Evolutionary conservation across 2,329 filamentous ascomycete genomes (phyloP), one percentile per base, ranked within the genome.

Genomic region (Hawksworthiomyces lignivorus): DNA sequence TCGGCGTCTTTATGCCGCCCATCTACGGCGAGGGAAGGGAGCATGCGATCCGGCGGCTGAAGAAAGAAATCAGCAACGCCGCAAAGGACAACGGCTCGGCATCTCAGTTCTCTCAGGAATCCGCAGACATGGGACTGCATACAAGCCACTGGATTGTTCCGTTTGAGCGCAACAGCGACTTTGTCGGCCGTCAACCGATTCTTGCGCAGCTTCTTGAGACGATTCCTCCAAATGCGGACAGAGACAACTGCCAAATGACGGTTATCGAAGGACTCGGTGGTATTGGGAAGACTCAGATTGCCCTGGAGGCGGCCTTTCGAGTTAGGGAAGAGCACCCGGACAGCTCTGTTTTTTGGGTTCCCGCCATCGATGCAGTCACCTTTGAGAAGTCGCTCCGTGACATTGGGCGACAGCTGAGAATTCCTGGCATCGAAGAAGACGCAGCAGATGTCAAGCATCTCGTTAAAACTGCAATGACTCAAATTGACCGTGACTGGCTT

Each of bases 261-360:
- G 52, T 47, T 2, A 38, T 60, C 7, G 44, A 53, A 10, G 61
- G 60, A 2, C 52, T 61, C 1, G 58, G 58, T 2, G 61, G 61
- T 0, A 48, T 62, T 4, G 57, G 61, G 0, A 65, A 66, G 51
- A 63, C 61, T 1, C 60, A 65, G 42, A 55, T 65, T 12, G 61
- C 61, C 1, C 50, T 64, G 9, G 57, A 65, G 34, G 54, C 52
- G 11, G 57, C 54, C 17, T 62, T 56, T 41, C 50, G 49, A 2
- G 15, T 60, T 6, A 53, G 41, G 5, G 37, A 56, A 1, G 32
- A 34, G 7, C 38, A 54, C 22, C 53, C 53, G 0, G 48, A 56
- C 11, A 60, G 54, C 45, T 64, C 57, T 0, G 47, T 69, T 15
- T 67, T 68, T 49, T 68, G 62, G 64, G 56, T 68, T 8, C 56